phyloP scores from a whole-genome alignment of 257 asterid genomes.

The Lycium barbarum region DNA sequence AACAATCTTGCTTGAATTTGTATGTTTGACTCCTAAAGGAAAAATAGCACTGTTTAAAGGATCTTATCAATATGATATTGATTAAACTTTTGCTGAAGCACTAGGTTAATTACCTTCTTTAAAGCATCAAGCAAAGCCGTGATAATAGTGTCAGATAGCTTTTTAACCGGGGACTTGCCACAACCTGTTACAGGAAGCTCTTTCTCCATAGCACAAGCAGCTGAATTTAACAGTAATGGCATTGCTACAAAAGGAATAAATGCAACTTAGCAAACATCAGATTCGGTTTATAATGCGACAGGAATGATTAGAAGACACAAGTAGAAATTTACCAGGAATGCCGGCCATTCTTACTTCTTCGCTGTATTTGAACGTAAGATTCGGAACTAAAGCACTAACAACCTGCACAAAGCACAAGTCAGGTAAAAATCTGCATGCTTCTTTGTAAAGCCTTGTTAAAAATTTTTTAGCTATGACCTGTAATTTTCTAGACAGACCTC shows the following conservation, averaged over 20 bases:
- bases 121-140: not conserved
- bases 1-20: slow-evolving; percentile 22
- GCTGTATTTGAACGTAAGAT: not conserved
- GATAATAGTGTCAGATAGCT: slow-evolving; percentile 20
- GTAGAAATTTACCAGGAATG: slow-evolving; percentile 5
- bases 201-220: not conserved
- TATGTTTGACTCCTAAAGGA: slow-evolving; percentile 21
- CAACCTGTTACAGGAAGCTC: not conserved
- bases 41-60: not conserved
- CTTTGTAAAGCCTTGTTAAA: not conserved
- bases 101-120: not conserved
- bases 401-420: not conserved
- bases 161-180: not conserved
- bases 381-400: slow-evolving; percentile 11
- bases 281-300: not conserved
- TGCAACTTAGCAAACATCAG: not conserved
- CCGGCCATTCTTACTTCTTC: not conserved
- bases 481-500: slow-evolving; percentile 20
- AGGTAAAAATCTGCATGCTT: not conserved
- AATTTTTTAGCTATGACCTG: no score
- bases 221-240: slow-evolving; percentile 28
- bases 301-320: slow-evolving; percentile 12
- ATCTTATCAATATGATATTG: not conserved
- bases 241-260: slow-evolving; percentile 13
- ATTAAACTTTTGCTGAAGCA: not conserved